A percentile compares a stretch with the other conserved stretches of the same genome.
Evolutionary conservation across 73 alveolate genomes (phyloP).

Genomic region (Loxodes magnus): DNA sequence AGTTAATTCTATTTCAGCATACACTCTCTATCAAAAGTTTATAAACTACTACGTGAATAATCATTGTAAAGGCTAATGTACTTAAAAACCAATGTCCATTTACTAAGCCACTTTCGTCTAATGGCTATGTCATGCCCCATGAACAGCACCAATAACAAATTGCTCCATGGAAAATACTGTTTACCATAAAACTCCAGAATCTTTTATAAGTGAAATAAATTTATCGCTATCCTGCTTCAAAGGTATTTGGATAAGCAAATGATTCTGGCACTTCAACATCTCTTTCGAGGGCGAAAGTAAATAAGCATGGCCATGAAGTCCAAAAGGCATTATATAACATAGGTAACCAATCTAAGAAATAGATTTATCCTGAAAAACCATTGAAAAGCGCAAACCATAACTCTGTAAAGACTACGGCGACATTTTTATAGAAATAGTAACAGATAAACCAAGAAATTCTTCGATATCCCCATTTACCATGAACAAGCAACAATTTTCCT

Average conservation of each 20-base stretch:
- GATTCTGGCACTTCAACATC: slow-evolving; percentile 58
- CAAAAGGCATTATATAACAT: slow-evolving; percentile 87
- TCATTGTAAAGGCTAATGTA: slow-evolving; percentile 60
- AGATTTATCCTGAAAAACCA: slow-evolving; percentile 87
- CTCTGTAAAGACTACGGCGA: slow-evolving; percentile 79
- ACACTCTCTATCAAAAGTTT: slow-evolving; percentile 64
- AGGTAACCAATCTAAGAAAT: slow-evolving; percentile 90
- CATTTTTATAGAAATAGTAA: slow-evolving; percentile 91
- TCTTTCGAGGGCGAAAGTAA: slow-evolving; percentile 60
- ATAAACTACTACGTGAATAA: slow-evolving; percentile 66
- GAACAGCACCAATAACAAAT: slow-evolving; percentile 55
- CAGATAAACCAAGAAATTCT: slow-evolving; percentile 85
- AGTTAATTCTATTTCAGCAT: slow-evolving; percentile 54
- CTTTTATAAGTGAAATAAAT: slow-evolving; percentile 41
- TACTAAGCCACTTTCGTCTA: slow-evolving; percentile 31
- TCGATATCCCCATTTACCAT: slow-evolving; percentile 91
- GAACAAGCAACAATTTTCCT: slow-evolving; percentile 73
- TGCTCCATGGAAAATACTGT: slow-evolving; percentile 61
- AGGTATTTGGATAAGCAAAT: slow-evolving; percentile 58
- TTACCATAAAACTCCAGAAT: slow-evolving; percentile 74
- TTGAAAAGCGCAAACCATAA: slow-evolving; percentile 72
- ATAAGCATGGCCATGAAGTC: slow-evolving; percentile 86
- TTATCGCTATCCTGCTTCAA: slow-evolving; percentile 70
- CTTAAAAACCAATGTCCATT: slow-evolving; percentile 71
- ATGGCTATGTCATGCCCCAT: slow-evolving; percentile 21